Base-by-base conservation (phyloP, 225 moss, liverwort and hornwort species). In the Sphagnum tenellum region DNA sequence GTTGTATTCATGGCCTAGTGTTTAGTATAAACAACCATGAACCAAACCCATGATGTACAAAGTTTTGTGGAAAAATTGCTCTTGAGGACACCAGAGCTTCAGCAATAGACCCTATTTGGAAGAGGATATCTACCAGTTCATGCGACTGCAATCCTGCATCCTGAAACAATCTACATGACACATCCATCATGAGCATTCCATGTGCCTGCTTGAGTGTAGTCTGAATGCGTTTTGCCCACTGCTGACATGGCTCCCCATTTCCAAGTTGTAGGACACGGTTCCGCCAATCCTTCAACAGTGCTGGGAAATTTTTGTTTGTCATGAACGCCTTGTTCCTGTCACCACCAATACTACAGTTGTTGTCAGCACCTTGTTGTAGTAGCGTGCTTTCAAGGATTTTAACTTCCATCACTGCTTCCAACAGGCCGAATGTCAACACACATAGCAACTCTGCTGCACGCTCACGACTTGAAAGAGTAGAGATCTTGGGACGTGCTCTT, bases 71-170 rank as follows among this genome's bases (percentile, higher is more conserved):
- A 52, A 52, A 52, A 6, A 9, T 9, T 52, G 52, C 52, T 6
- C 4, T 29, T 0, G 45, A 60, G n/a, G 0, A 2, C 14, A 0
- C 0, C 1, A 68, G 4, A 44, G 50, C 44, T 45, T 51, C 50
- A 60, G 11, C 0, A 6, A 60, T 7, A 12, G 44, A 52, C 4
- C 0, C 45, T 2, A 60, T 68, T 49, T 68, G 68, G 49, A 59
- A 49, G 68, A 68, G 14, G 3, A 68, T 60, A n/a, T 68, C 68
- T 2, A 11, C 68, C 45, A 60, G 1, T 11, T 29, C 57, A 11
- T 60, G 59, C 4, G 68, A 50, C 11, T 68, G 48, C 12, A 68
- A 49, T 3, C 68, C 45, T 4, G 68, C 50, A 5, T 3, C 9
- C 3, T 4, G 7, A 51, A 68, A 60, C 44, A 1, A 0, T 48